Conservation (phyloP, 257 asterid species). For the Fraxinus excelsior region DNA sequence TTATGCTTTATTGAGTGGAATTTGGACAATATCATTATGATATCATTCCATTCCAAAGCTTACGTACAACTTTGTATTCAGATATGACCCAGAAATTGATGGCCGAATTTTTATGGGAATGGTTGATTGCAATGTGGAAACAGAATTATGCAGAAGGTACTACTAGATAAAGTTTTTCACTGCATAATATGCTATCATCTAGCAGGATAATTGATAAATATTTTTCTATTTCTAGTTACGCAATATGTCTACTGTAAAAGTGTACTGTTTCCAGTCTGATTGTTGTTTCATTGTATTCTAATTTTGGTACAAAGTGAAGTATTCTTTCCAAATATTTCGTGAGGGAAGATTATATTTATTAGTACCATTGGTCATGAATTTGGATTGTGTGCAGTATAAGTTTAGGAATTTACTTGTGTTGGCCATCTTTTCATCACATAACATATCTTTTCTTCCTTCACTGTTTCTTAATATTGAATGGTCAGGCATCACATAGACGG, state of each 20-base stretch:
- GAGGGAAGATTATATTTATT: no score
- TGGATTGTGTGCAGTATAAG: not conserved
- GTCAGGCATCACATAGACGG: conserved; percentile 92
- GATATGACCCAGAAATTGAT: conserved; percentile 82
- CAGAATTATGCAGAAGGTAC: conserved; percentile 81
- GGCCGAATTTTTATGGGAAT: conserved; percentile 85
- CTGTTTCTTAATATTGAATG: not conserved
- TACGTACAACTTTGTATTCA: conserved; percentile 32
- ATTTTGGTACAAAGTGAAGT: no score
- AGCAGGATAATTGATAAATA: no score
- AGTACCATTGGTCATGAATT: no score
- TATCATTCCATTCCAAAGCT: conserved; percentile 27
- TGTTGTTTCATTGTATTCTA: no score
- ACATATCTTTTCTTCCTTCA: conserved; percentile 20
- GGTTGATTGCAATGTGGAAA: conserved; percentile 89
- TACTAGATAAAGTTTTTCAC: conserved; percentile 22
- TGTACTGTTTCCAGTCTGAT: no score
- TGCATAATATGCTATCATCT: no score
- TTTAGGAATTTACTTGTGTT: no score
- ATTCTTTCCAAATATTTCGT: no score
- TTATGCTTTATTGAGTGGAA: conserved; percentile 13
- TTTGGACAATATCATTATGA: conserved; percentile 21
- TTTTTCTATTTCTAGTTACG: no score
- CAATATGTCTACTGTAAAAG: not conserved
- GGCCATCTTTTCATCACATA: no score